Evolutionary conservation across 768 basidiomycete genomes (phyloP), one percentile per base, ranked within the genome.

Genomic region (Lactifluus hygrophoroides): DNA sequence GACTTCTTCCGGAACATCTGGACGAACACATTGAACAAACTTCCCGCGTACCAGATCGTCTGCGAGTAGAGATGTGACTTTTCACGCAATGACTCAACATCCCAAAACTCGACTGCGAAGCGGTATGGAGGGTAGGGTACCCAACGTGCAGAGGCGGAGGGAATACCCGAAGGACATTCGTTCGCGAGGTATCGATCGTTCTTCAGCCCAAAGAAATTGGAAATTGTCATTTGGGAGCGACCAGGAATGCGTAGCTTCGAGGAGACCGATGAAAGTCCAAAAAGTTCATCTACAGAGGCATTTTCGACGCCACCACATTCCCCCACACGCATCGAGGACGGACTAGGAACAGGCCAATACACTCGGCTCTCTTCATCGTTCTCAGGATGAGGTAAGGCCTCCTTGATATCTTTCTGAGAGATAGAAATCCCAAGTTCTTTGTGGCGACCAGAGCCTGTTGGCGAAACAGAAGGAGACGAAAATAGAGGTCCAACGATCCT

Each of bases 41-140:
- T 90, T 9, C 94, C 94, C 2, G 88, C 92, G 68, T 93, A 90
- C 82, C 90, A 94, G 53, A 94, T 78, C 3, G 93, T 96, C 54
- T 84, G 82, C 8, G 88, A 90, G 69, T 94, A 84, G 51, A 90
- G 70, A 16, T 91, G 77, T 51, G 83, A 82, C 72, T 94, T 95
- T 73, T 95, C 93, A 57, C 84, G 86, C 38, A 96, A 76, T 34
- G 76, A 72, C 60, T 88, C 85, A 19, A 92, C 78, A 66, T 88
- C 86, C 86, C 89, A 94, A 68, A 95, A 95, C 70, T 95, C 93
- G 51, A 92, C 89, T 9, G 82, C 81, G 67, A 95, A 91, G 21
- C 93, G 81, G 71, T 78, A 88, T 0, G 94, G 94, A 45, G 87
- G 84, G 66, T 83, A 81, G n/a, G 80, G 75, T 0, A 85, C 79